Percentiles rank a stretch among this genome's conserved stretches.
Evolutionary conservation across 2,329 filamentous ascomycete genomes (phyloP).

Genomic region (Sarocladium kiliense): DNA sequence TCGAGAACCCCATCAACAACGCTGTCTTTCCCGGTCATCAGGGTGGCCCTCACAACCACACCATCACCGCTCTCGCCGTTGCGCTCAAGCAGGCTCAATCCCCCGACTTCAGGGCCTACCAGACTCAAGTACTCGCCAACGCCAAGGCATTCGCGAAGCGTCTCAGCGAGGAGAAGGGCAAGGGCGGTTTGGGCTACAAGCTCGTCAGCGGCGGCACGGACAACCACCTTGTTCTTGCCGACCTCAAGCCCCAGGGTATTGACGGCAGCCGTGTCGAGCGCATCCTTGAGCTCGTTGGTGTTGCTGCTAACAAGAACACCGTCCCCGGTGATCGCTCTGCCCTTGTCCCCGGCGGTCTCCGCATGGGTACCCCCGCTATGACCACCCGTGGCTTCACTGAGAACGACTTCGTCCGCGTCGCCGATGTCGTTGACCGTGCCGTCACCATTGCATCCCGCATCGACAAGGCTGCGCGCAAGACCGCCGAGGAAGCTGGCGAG

Average conservation of each 20-base stretch:
- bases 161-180: conserved; percentile 62
- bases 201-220: conserved; percentile 93
- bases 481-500: conserved; percentile 61
- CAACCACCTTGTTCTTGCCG: conserved; percentile 91
- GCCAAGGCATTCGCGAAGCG: conserved; percentile 77
- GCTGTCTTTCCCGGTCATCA: conserved; percentile 98
- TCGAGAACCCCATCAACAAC: conserved; percentile 89
- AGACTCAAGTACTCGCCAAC: conserved; percentile 84
- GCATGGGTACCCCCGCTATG: conserved; percentile 96
- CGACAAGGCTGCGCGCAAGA: conserved; percentile 65
- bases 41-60: conserved; percentile 98
- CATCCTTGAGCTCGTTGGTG: conserved; percentile 84
- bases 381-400: conserved; percentile 90
- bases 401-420: conserved; percentile 81
- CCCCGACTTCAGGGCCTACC: conserved; percentile 88
- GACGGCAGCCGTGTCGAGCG: conserved; percentile 89
- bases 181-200: conserved; percentile 76
- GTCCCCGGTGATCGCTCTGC: conserved; percentile 93
- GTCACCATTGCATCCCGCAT: conserved; percentile 74
- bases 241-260: conserved; percentile 82
- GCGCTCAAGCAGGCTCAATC: conserved; percentile 90
- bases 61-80: conserved; percentile 90
- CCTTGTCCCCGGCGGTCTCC: conserved; percentile 84
- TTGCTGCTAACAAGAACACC: conserved; percentile 99
- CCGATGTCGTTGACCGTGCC: conserved; percentile 78